phyloP scores from a whole-genome alignment of 148 eudicot genomes.

The Nepenthes gracilis region DNA sequence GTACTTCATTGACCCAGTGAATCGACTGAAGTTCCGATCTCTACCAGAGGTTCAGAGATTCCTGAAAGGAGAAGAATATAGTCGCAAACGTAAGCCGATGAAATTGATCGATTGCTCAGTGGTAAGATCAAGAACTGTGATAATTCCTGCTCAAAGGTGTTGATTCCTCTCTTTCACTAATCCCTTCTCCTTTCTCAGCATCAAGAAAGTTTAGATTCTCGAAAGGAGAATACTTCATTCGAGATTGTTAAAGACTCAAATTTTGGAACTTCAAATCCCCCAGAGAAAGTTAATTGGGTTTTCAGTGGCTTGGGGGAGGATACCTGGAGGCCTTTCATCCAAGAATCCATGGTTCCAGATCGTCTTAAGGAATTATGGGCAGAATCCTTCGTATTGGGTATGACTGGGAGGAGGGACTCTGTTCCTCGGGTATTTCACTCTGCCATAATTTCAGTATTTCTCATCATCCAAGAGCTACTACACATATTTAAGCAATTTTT shows the following conservation, averaged over 20 bases:
- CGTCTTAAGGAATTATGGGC: constrained; percentile 22
- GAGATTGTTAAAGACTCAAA: constrained; percentile 9
- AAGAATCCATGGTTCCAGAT: constrained; percentile 16
- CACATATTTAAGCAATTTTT: too few relatives aligned
- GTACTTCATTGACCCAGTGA: constrained; percentile 61
- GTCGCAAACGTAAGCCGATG: constrained; percentile 18
- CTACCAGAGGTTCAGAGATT: constrained; percentile 51
- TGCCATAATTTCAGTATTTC: too few relatives aligned
- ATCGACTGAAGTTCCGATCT: constrained; percentile 57
- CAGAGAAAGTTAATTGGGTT: constrained; percentile 21
- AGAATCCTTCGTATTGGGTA: constrained; percentile 23
- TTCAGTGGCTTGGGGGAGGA: constrained; percentile 19
- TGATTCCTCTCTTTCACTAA: not conserved
- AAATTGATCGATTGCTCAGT: constrained; percentile 12
- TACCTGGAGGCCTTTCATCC: constrained; percentile 23
- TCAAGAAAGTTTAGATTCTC: constrained; percentile 11
- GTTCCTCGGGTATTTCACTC: constrained; percentile 20
- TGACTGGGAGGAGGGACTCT: constrained; percentile 18
- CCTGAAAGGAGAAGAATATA: constrained; percentile 27
- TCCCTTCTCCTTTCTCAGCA: constrained; percentile 1
- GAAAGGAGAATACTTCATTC: constrained; percentile 11
- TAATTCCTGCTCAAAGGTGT: not conserved
- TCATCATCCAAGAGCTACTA: too few relatives aligned
- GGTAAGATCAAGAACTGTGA: constrained; percentile 12
- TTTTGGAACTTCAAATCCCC: constrained; percentile 16